Percentiles rank a stretch among this genome's conserved stretches.
Conservation (phyloP, 352 stramenopile genomes). For the Pythium chondricola region DNA sequence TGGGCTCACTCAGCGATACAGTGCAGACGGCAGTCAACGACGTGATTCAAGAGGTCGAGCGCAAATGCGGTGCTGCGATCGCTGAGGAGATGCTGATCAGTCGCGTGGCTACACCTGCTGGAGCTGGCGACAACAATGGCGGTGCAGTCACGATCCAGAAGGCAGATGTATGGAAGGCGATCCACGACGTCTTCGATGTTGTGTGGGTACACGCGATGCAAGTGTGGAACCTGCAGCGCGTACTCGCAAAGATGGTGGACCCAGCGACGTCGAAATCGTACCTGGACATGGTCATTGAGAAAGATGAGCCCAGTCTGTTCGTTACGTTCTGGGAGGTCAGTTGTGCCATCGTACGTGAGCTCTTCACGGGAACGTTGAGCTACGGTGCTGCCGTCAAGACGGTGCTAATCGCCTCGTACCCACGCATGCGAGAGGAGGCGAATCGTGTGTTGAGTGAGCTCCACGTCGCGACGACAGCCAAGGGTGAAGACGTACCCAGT, state of each 20-base stretch:
- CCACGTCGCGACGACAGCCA: conserved; percentile 37
- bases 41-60: conserved; percentile 77
- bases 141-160: conserved; percentile 39
- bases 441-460: conserved; percentile 57
- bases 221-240: conserved; percentile 85
- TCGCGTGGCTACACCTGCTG: conserved; percentile 1
- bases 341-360: conserved; percentile 65
- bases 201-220: conserved; percentile 63
- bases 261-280: conserved; percentile 22
- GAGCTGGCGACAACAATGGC: conserved; percentile 9
- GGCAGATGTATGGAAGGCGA: conserved; percentile 71
- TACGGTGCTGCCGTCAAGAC: conserved; percentile 60
- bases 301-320: conserved; percentile 75
- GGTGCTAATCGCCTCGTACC: conserved; percentile 70
- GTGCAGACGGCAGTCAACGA: conserved; percentile 77
- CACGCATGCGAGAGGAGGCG: conserved; percentile 72
- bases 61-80: conserved; percentile 47
- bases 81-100: conserved; percentile 57
- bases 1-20: conserved; percentile 50
- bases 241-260: conserved; percentile 75
- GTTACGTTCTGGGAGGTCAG: conserved; percentile 84
- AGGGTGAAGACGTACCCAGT: conserved; percentile 14
- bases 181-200: conserved; percentile 72
- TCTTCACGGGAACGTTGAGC: conserved; percentile 52
- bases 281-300: conserved; percentile 60